Evolutionary conservation across 140 eudicot species (phyloP).

Genomic region (Flaveria floridana): DNA sequence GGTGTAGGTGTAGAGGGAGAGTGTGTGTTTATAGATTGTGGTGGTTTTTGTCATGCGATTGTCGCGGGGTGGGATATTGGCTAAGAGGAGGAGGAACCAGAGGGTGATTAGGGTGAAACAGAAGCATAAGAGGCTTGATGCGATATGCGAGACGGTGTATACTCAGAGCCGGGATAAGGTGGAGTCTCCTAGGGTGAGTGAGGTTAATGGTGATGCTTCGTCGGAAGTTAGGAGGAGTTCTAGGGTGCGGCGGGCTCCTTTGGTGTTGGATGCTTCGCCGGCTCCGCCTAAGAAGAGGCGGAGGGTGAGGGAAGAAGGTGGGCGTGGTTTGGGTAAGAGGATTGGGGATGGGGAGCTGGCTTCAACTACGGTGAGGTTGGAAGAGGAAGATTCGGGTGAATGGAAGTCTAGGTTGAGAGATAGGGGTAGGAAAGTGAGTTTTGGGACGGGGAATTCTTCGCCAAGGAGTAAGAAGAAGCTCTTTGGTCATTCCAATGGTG

Average conservation of each 20-base stretch:
- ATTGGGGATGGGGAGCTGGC: conserved; percentile 14
- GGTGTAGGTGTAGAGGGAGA: conserved; percentile 11
- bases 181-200: conserved; percentile 37
- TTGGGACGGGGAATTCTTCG: conserved; percentile 36
- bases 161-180: conserved; percentile 52
- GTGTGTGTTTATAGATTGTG: conserved; percentile 10
- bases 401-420: conserved; percentile 80
- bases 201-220: conserved; percentile 45
- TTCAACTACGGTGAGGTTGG: conserved; percentile 40
- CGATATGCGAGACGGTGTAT: conserved; percentile 60
- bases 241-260: conserved; percentile 74
- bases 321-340: not conserved
- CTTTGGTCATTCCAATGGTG: conserved; percentile 43
- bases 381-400: conserved; percentile 48
- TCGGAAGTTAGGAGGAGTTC: conserved; percentile 70
- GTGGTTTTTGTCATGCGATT: conserved; percentile 60
- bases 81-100: conserved; percentile 46
- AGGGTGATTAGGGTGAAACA: conserved; percentile 53
- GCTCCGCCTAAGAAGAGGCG: conserved; percentile 60
- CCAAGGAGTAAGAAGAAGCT: conserved; percentile 70
- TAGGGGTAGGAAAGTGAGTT: conserved; percentile 41
- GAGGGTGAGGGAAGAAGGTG: conserved; percentile 38
- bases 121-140: conserved; percentile 86
- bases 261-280: conserved; percentile 82
- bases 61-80: conserved; percentile 43